phyloP scores from a whole-genome alignment of 1,284 basidiomycete genomes.

The Acaromyces ingoldii region DNA sequence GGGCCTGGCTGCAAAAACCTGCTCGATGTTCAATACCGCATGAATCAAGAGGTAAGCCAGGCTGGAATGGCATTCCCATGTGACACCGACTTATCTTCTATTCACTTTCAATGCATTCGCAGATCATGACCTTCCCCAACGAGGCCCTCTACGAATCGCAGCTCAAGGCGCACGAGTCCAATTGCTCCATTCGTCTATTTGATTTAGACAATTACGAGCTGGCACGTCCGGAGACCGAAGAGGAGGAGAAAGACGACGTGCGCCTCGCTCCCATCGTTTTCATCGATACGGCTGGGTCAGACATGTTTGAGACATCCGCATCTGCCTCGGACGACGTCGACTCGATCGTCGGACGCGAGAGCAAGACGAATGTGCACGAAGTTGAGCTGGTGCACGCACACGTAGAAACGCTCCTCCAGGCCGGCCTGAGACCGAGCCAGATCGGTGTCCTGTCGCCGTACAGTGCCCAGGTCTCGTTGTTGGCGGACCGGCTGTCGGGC shows the following conservation, averaged over 20 bases:
- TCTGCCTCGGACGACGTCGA: slow-evolving; percentile 13
- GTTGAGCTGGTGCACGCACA: slow-evolving; percentile 75
- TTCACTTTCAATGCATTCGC: too few species aligned
- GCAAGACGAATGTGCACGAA: slow-evolving; percentile 88
- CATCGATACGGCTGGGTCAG: slow-evolving; percentile 64
- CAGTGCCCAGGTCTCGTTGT: slow-evolving; percentile 43
- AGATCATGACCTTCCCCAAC: slow-evolving; percentile 87
- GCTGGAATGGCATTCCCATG: too few species aligned
- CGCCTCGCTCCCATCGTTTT: slow-evolving; percentile 72
- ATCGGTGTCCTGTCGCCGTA: slow-evolving; percentile 89
- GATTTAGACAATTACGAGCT: slow-evolving; percentile 57
- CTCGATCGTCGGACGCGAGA: slow-evolving; percentile 47
- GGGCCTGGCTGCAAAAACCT: slow-evolving; percentile 77
- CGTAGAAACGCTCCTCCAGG: slow-evolving; percentile 67
- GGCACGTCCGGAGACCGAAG: slow-evolving; percentile 57
- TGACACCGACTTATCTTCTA: too few species aligned
- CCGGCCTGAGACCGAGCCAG: slow-evolving; percentile 67
- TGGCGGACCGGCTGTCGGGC: slow-evolving; percentile 6
- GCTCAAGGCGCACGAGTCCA: slow-evolving; percentile 61
- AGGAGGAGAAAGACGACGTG: slow-evolving; percentile 60
- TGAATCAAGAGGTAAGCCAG: slow-evolving; percentile 75
- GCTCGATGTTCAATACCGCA: slow-evolving; percentile 64
- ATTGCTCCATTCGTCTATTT: slow-evolving; percentile 60
- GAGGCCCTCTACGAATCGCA: slow-evolving; percentile 70
- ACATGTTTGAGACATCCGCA: slow-evolving; percentile 23